phyloP scores from a whole-genome alignment of 2,329 filamentous ascomycete species.

The Penicillium thymicola region DNA sequence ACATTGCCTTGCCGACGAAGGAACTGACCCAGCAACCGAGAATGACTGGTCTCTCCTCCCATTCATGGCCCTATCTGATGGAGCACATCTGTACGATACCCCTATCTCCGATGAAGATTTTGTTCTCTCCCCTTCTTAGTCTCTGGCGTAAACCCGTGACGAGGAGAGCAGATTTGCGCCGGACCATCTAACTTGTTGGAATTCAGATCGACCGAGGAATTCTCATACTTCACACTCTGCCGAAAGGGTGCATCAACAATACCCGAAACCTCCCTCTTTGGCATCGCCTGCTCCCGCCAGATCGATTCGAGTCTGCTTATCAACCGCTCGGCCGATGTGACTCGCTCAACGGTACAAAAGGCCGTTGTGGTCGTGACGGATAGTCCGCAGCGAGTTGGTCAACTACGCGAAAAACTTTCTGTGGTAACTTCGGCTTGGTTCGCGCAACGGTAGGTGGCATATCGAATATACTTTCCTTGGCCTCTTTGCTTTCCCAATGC shows the following conservation, averaged over 20 bases:
- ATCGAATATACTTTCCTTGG: not conserved
- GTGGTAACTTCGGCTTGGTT: conserved; percentile 97
- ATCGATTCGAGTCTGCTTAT: conserved; percentile 75
- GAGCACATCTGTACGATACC: conserved; percentile 75
- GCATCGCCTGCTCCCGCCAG: conserved; percentile 92
- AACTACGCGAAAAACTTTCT: conserved; percentile 82
- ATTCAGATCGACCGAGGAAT: conserved; percentile 72
- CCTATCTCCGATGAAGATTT: not conserved
- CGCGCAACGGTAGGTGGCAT: conserved; percentile 64
- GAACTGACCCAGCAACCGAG: conserved; percentile 71
- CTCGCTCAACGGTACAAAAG: conserved; percentile 96
- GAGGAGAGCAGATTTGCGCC: not conserved
- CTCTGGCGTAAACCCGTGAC: not conserved
- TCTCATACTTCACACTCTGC: conserved; percentile 94
- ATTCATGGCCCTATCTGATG: conserved; percentile 95
- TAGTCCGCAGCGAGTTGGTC: conserved; percentile 83
- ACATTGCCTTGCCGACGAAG: conserved; percentile 80
- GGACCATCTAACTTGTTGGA: conserved; percentile 4
- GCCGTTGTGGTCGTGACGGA: conserved; percentile 94
- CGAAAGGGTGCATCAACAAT: conserved; percentile 45
- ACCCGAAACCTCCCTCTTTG: conserved; percentile 80
- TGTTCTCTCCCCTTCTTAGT: not conserved
- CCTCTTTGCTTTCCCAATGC: not conserved
- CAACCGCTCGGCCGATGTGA: conserved; percentile 81
- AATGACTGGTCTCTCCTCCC: conserved; percentile 90